A percentile compares a stretch with the other conserved stretches of the same genome.
Evolutionary conservation across 768 basidiomycete species (phyloP).

Genomic region (Trametes maxima): DNA sequence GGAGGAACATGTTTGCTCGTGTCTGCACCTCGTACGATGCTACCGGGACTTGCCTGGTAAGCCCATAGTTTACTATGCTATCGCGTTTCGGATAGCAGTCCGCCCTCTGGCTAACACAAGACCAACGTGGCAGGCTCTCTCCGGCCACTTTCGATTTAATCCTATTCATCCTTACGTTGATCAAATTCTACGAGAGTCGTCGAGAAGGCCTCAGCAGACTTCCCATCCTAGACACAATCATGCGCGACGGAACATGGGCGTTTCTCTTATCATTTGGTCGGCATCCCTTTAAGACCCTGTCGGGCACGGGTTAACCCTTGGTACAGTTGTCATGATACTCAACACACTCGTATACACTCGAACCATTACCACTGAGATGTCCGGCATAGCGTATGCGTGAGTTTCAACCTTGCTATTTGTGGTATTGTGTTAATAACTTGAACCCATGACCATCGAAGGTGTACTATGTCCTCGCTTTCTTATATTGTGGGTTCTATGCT

Average conservation of each 20-base stretch:
- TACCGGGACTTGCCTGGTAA: neutral
- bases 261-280: slow-evolving; percentile 10
- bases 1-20: neutral
- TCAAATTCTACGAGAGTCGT: slow-evolving; percentile 2
- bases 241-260: slow-evolving; percentile 19
- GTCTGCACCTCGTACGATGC: neutral
- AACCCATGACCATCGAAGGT: neutral
- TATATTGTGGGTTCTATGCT: slow-evolving; percentile 4
- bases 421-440: neutral
- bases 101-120: no score
- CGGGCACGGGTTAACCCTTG: no score
- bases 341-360: slow-evolving; percentile 20
- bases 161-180: slow-evolving; percentile 12
- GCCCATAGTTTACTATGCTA: neutral
- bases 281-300: neutral
- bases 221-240: slow-evolving; percentile 1
- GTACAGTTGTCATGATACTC: slow-evolving; percentile 17
- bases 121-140: neutral
- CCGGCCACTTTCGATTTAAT: slow-evolving; percentile 6
- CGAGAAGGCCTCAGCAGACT: neutral
- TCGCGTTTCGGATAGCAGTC: neutral
- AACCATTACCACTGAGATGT: slow-evolving; percentile 1
- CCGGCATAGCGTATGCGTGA: slow-evolving; percentile 19
- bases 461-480: slow-evolving; percentile 9
- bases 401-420: neutral